These are phyloP conservation scores for Daldinia concentrica DNA, from an alignment of 495 filamentous ascomycete genomes.

Conservation along the genomic window DNA sequence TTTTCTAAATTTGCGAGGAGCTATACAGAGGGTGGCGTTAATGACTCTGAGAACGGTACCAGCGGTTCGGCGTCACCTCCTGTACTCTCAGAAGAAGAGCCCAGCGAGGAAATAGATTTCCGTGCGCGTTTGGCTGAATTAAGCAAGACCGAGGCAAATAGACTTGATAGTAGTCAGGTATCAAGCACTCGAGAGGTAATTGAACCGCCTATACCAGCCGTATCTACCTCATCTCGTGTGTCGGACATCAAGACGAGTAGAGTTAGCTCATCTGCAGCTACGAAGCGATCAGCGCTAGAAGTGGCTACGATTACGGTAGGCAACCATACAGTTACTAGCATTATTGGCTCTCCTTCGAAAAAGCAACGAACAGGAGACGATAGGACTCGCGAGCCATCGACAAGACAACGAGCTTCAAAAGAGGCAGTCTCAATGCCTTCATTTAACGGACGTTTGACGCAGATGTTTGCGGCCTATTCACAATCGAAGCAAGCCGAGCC, in stretches of 20 bases:
- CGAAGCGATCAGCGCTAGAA: conserved; percentile 71
- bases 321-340: conserved; percentile 71
- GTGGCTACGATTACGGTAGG: conserved; percentile 91
- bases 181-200: conserved; percentile 12
- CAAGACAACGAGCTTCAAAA: conserved; percentile 32
- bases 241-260: conserved; percentile 35
- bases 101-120: conserved; percentile 27
- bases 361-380: conserved; percentile 45
- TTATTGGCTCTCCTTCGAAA: conserved; percentile 58
- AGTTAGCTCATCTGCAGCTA: conserved; percentile 40
- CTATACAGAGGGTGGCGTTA: conserved; percentile 17
- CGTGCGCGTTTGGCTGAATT: conserved; percentile 38
- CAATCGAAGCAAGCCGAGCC: conserved; percentile 43
- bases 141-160: conserved; percentile 13
- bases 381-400: conserved; percentile 10
- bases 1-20: conserved; percentile 26
- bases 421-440: conserved; percentile 50
- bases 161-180: background rate
- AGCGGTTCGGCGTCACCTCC: conserved; percentile 4
- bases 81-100: conserved; percentile 7
- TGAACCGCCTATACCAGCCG: conserved; percentile 48
- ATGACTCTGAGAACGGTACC: background rate
- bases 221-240: conserved; percentile 53
- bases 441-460: conserved; percentile 72
- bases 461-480: conserved; percentile 79